Base-by-base conservation (phyloP, 345 rosid species). In the Ceriops zippeliana region DNA sequence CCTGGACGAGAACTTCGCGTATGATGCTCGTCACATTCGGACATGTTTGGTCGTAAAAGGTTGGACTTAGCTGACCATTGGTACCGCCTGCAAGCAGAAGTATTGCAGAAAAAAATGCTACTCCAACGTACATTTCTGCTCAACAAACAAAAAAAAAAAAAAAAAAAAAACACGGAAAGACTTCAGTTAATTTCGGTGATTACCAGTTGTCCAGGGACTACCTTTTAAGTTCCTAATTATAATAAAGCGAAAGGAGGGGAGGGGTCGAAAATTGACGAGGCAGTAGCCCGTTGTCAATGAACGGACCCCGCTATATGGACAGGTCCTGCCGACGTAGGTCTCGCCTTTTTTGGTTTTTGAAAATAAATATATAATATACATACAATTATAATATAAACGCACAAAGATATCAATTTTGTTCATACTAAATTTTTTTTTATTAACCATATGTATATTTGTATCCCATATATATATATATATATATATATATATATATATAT, bases 31-130 rank as follows among this genome's bases (percentile, higher is more conserved):
- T 37, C 6, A 49, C 81, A 56, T 77, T 70, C 7, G 83, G 86
- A 52, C 86, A 82, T 1, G 74, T 62, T 31, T 42, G 17, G 5
- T 75, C 24, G 47, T 82, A 82, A 72, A 82, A 82, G 1, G 77
- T 52, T 13, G 86, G 58, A 35, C 47, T 71, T 1, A 82, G 54
- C 67, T 79, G 85, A 24, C 67, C 75, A n/a, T 62, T 10, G 3
- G 70, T 17, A 42, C 63, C 26, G 51, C 66, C 82, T 6, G 19
- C 20, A 61, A 82, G 65, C 20, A 70, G 27, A 53, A 75, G 24
- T 9, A 54, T 1, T 10, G 63, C 63, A 56, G 10, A 60, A 2
- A 62, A 1, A 1, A 76, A 19, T 47, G 59, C 51, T n/a, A 53
- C 54, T 4, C 63, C 16, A 6, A 35, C 4, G 9, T 62, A 42